Evolutionary conservation across 2,329 filamentous ascomycete genomes (phyloP).

Genomic region (Ceratocystis colombiana): DNA sequence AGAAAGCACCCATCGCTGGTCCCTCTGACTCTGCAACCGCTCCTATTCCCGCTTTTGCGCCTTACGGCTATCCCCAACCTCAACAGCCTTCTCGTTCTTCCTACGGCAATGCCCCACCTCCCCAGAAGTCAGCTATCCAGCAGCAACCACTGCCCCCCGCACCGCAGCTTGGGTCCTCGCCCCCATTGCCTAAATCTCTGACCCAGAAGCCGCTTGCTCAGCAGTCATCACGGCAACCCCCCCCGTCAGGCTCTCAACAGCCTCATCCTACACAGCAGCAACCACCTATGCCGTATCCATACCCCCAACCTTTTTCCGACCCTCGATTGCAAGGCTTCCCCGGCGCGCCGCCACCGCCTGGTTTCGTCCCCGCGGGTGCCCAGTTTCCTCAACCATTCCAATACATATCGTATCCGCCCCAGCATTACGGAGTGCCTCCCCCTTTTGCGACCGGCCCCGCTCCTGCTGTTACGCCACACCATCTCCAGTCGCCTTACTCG

Average conservation of each 20-base stretch:
- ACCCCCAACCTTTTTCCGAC: constrained; percentile 23
- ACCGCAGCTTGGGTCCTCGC: constrained; percentile 23
- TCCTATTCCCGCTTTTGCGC: constrained; percentile 10
- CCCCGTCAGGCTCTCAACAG: not conserved
- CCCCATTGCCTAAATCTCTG: constrained; percentile 17
- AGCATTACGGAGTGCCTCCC: constrained; percentile 12
- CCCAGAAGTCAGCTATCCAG: constrained; percentile 15
- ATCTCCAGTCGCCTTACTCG: constrained; percentile 19
- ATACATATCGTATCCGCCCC: constrained; percentile 20
- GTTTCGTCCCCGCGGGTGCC: constrained; percentile 15
- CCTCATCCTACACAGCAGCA: constrained; percentile 19
- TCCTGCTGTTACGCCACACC: constrained; percentile 18
- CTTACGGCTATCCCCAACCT: constrained; percentile 16
- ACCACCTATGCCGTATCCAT: constrained; percentile 25
- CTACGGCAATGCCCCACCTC: constrained; percentile 5
- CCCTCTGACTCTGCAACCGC: not conserved
- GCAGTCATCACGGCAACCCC: constrained; percentile 23
- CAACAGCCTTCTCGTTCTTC: not conserved
- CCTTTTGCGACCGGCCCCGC: not conserved
- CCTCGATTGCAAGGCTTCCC: constrained; percentile 25
- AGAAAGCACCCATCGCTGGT: constrained; percentile 7
- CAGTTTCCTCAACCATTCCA: constrained; percentile 21
- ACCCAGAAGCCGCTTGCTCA: constrained; percentile 17
- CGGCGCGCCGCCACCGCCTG: not conserved
- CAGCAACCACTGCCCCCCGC: constrained; percentile 24